Evolutionary conservation across 768 basidiomycete species (phyloP), one percentile per base, ranked within the genome.

Genomic region (Termitomyces sp.): DNA sequence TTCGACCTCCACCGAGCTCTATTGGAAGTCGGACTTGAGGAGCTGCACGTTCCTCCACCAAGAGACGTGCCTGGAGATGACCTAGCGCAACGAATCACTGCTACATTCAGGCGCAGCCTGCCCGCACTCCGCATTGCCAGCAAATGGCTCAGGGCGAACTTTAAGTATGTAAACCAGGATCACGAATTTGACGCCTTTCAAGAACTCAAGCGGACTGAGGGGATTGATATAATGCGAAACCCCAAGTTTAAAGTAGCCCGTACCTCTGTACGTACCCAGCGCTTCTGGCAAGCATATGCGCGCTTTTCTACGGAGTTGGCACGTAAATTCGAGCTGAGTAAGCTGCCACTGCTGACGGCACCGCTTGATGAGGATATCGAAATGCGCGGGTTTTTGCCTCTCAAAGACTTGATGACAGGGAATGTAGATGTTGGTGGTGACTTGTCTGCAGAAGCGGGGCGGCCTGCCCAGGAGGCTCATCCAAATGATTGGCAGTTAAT

Each of bases 401-500:
- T 98, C 51, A 83, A 83, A 55, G 80, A 82, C 44, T 73, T 84
- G 49, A 80, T 90, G 74, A 72, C 73, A 8, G 78, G 74, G 13
- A 41, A 13, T 22, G 61, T 54, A 49, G 61, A 65, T 57, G 67
- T 58, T 34, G 69, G 65, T 49, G 69, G 67, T 7, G 63, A 59
- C 30, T 63, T 65, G 44, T 65, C 63, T 30, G 66, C 61, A 30
- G 67, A 63, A 12, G 66, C 54, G 3, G 61, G 55, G 18, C 52
- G 56, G 31, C 64, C 74, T 59, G 66, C 74, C 18, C 60, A 66
- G 34, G 66, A 81, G 61, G 79, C 78, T 37, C 83, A 98, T 74
- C 97, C 97, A 8, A 98, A 99, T 65, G 95, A 91, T 59, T 94
- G 96, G 76, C 91, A 95, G 65, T 74, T 99, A 45, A 95, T 98